phyloP scores from a whole-genome alignment of 805 yeast genomes.

The Starmerella riodocensis region DNA sequence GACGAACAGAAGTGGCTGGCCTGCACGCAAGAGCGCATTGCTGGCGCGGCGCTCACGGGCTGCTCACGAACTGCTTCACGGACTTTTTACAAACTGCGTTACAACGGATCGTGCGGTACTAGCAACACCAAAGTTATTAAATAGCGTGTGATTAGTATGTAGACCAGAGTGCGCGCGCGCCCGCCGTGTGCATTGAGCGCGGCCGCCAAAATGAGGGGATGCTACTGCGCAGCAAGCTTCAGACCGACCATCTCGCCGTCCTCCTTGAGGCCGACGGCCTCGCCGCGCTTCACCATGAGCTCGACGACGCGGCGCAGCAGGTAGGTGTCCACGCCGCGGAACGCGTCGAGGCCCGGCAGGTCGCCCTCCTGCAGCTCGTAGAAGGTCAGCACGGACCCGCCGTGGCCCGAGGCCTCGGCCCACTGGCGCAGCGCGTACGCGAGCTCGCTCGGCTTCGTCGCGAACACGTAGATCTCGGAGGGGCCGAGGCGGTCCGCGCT shows the following conservation, averaged over 20 bases:
- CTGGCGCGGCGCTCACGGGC: too few species aligned
- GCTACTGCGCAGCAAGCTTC: constrained; percentile 31
- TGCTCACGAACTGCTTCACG: too few species aligned
- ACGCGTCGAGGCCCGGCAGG: constrained; percentile 52
- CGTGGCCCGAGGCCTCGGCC: constrained; percentile 69
- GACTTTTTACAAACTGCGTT: too few species aligned
- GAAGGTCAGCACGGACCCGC: constrained; percentile 61
- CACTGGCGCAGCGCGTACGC: constrained; percentile 47
- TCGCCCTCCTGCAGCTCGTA: constrained; percentile 65
- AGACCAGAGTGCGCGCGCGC: too few species aligned
- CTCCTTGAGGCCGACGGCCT: constrained; percentile 60
- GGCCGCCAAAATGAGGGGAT: background rate
- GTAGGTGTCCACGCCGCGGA: constrained; percentile 47
- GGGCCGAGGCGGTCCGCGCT: constrained; percentile 44
- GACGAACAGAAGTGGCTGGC: too few species aligned
- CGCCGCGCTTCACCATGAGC: constrained; percentile 48
- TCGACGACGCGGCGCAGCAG: constrained; percentile 44
- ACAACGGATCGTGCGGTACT: too few species aligned
- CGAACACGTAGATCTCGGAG: constrained; percentile 36
- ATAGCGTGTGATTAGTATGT: too few species aligned
- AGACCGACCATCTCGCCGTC: constrained; percentile 60
- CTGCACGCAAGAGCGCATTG: too few species aligned
- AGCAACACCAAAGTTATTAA: too few species aligned
- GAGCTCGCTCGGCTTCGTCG: constrained; percentile 64
- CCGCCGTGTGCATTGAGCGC: too few species aligned